Evolutionary conservation across 306 rosid species (phyloP).

Genomic region (Cicer cuneatum): DNA sequence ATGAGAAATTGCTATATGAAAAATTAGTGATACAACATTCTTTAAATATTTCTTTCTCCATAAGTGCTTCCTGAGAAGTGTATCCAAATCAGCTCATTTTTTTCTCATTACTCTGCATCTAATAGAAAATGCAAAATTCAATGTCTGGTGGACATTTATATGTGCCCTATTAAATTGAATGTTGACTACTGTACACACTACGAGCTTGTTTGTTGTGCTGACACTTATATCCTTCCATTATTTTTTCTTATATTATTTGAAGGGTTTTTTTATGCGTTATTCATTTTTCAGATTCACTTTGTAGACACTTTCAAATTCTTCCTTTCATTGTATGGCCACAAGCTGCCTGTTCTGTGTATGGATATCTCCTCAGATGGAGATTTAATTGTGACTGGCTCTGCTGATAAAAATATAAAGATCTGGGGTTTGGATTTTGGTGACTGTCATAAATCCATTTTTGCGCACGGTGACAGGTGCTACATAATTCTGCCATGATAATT

Average conservation of each 20-base stretch:
- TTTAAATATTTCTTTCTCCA: neutral
- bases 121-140: conserved; percentile 12
- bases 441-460: conserved; percentile 90
- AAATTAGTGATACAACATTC: neutral
- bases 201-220: conserved; percentile 3
- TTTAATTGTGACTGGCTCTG: conserved; percentile 90
- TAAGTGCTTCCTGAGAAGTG: neutral
- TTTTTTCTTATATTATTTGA: neutral
- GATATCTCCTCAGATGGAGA: conserved; percentile 97
- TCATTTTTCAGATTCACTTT: conserved; percentile 72
- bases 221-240: conserved; percentile 26
- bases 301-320: conserved; percentile 78
- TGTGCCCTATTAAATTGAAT: conserved; percentile 22
- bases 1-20: neutral
- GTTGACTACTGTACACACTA: neutral
- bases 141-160: conserved; percentile 13
- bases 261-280: conserved; percentile 34
- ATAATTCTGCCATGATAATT: conserved; percentile 12
- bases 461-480: conserved; percentile 86
- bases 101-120: neutral
- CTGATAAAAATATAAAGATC: conserved; percentile 91
- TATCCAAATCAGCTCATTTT: neutral
- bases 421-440: conserved; percentile 99
- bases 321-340: conserved; percentile 90
- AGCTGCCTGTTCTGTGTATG: conserved; percentile 93